Evolutionary conservation across 345 rosid genomes (phyloP).

Genomic region (Arabidopsis thaliana): TAIR10.1 NC_003076.8:5089501-5090000

Average conservation of each 20-base stretch:
- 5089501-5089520: conserved; percentile 94
- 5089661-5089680: conserved; percentile 65
- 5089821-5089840: conserved; percentile 45
- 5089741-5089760: conserved; percentile 25
- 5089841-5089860: conserved; percentile 38
- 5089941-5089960: conserved; percentile 13
- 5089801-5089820: conserved; percentile 41
- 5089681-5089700: conserved; percentile 22
- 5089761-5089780: conserved; percentile 38
- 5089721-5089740: conserved; percentile 24
- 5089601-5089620: conserved; percentile 20
- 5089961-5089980: not conserved
- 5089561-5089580: conserved; percentile 9
- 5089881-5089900: conserved; percentile 31
- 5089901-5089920: conserved; percentile 29
- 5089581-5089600: not conserved
- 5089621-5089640: conserved; percentile 20
- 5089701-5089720: conserved; percentile 34
- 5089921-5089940: conserved; percentile 34
- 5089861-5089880: conserved; percentile 40
- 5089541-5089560: not conserved
- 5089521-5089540: conserved; percentile 63
- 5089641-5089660: conserved; percentile 69
- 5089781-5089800: conserved; percentile 40
- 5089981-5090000: not conserved